These are phyloP conservation scores for Pyronema domesticum DNA, from an alignment of 495 filamentous ascomycete species.

Conservation along the genomic window DNA sequence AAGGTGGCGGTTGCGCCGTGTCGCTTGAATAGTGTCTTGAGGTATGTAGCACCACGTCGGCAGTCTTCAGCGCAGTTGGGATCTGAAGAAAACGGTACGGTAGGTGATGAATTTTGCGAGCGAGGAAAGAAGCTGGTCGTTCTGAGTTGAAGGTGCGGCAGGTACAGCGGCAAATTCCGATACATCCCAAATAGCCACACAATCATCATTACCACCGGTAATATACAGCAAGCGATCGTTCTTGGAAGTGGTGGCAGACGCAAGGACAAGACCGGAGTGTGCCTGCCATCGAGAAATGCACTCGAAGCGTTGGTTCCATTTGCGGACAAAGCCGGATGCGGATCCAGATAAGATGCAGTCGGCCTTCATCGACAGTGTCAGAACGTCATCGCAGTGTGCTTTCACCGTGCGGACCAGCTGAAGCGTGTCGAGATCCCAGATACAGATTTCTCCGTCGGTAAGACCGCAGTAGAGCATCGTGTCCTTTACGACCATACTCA, in stretches of 20 bases:
- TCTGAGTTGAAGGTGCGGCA: conserved; percentile 33
- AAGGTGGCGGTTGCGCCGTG: conserved; percentile 78
- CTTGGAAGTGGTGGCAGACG: conserved; percentile 56
- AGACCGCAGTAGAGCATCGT: conserved; percentile 81
- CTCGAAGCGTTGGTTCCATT: conserved; percentile 79
- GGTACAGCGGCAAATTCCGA: conserved; percentile 29
- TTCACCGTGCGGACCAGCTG: conserved; percentile 76
- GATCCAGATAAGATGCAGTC: conserved; percentile 71
- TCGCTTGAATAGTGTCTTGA: conserved; percentile 73
- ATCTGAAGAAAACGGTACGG: conserved; percentile 78
- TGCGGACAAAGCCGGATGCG: conserved; percentile 60
- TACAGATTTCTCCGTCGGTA: conserved; percentile 74
- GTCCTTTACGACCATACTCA: conserved; percentile 68
- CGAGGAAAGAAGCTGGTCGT: conserved; percentile 38
- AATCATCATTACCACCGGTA: conserved; percentile 88
- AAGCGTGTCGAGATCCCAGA: conserved; percentile 91
- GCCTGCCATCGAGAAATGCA: conserved; percentile 67
- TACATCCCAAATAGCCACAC: conserved; percentile 74
- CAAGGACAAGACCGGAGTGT: conserved; percentile 68
- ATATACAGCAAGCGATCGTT: conserved; percentile 60
- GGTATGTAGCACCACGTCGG: conserved; percentile 74
- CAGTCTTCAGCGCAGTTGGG: conserved; percentile 75
- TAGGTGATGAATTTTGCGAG: conserved; percentile 73
- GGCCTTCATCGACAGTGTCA: conserved; percentile 65
- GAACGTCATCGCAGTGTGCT: conserved; percentile 63